phyloP scores from a whole-genome alignment of 2,329 filamentous ascomycete genomes.

The Myotisia sp. region DNA sequence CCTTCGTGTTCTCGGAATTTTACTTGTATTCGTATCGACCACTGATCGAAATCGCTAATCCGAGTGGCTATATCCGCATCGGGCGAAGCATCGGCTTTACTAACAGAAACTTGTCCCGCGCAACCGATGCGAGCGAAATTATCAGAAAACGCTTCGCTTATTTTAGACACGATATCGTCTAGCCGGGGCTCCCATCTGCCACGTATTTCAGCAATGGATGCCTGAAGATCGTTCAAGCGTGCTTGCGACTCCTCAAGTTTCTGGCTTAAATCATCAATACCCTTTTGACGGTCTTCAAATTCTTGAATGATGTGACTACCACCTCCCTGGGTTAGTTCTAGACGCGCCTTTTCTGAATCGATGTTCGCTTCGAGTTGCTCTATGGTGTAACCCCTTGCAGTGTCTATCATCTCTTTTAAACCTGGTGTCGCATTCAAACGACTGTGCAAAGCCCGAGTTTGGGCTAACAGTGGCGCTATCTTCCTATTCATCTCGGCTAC shows the following conservation, averaged over 20 bases:
- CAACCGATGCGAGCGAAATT: constrained; percentile 93
- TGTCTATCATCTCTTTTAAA: constrained; percentile 3
- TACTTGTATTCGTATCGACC: constrained; percentile 87
- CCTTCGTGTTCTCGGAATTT: constrained; percentile 82
- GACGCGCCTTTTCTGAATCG: constrained; percentile 54
- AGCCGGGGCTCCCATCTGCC: constrained; percentile 69
- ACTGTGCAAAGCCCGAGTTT: constrained; percentile 8
- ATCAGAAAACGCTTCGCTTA: constrained; percentile 80
- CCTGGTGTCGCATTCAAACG: constrained; percentile 14
- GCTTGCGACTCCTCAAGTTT: constrained; percentile 43
- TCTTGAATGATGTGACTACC: constrained; percentile 62
- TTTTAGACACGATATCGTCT: constrained; percentile 60
- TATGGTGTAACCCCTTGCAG: constrained; percentile 34
- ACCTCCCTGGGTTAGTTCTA: constrained; percentile 67
- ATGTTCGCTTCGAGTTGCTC: constrained; percentile 62
- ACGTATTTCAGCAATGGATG: constrained; percentile 51
- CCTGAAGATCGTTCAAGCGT: constrained; percentile 42
- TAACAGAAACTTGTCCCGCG: constrained; percentile 73
- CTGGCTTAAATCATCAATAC: constrained; percentile 52
- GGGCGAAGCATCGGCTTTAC: constrained; percentile 42
- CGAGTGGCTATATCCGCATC: constrained; percentile 25
- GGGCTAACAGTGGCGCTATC: constrained; percentile 11
- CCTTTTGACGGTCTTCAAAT: constrained; percentile 56
- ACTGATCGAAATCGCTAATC: constrained; percentile 78
- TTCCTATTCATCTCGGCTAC: constrained; percentile 6